Evolutionary conservation across 106 monocot genomes (phyloP), one percentile per base, ranked within the genome.

Genomic region (Triglochin maritima): DNA sequence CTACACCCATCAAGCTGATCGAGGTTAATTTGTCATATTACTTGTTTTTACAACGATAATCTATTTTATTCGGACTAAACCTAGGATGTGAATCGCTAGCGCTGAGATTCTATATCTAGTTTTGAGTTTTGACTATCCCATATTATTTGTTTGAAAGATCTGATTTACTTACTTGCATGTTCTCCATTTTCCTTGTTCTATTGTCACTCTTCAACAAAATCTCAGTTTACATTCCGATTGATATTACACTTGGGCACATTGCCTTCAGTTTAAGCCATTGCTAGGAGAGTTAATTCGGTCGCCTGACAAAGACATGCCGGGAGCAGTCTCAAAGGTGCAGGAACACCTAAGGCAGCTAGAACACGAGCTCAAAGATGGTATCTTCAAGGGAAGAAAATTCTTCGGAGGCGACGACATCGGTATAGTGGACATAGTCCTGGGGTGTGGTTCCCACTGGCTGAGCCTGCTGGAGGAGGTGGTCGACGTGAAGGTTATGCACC

Each of bases 331-430:
- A 43, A 13, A 74, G 14, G 65, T 67, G 3, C 66, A 41, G 47
- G 49, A 43, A 4, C 42, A 67, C 17, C 42, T 57, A 43, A 48
- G 43, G 67, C 7, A 66, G 50, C 13, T 74, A 4, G 74, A 74
- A 44, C 42, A 7, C 11, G 67, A 74, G 44, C 65, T 74, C 66
- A 47, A 52, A 14, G 59, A 74, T 7, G 74, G 74, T 9, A 42
- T 57, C 67, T 74, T 74, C 74, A 74, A 67, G 12, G 74, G 74
- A 13, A 57, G 65, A 67, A 59, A 45, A 44, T 74, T 74, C 66
- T 67, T 74, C 44, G 66, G 74, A 46, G 74, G 74, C 17, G 74
- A 74, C 3, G 56, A 14, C 9, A 42, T 72, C 12, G 63, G 72
- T n/a, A n/a, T 72, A n/a, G n/a, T 72, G 13, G 72, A 72, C 46